Percentiles rank a stretch among this genome's conserved stretches.
Evolutionary conservation across 108 stramenopile species (phyloP).

Genomic region (Hondaea fermentalgiana): DNA sequence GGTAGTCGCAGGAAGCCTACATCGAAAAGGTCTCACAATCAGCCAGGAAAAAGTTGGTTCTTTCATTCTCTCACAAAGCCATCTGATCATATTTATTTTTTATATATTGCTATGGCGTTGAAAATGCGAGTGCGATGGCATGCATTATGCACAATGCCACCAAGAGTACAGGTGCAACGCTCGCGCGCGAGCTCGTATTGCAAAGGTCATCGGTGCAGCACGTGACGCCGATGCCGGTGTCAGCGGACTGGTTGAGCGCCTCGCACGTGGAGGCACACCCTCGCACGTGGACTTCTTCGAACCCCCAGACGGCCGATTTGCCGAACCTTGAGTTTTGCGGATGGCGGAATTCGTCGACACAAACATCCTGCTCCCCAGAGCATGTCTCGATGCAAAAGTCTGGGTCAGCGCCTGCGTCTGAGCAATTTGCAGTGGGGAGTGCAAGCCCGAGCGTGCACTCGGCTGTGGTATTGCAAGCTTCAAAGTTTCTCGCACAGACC

Average conservation of each 20-base stretch:
- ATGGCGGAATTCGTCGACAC: not conserved
- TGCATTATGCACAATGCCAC: not conserved
- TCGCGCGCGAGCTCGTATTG: not conserved
- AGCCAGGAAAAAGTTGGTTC: too few relatives aligned
- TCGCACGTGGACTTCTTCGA: not conserved
- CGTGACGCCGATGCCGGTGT: not conserved
- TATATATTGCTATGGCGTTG: too few relatives aligned
- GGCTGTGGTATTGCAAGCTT: not conserved
- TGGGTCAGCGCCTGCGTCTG: too few relatives aligned
- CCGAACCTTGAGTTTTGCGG: not conserved
- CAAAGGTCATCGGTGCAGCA: conserved; percentile 7
- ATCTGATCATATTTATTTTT: too few relatives aligned
- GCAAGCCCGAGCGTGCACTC: not conserved
- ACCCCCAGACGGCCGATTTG: not conserved
- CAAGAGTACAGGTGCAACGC: too few relatives aligned
- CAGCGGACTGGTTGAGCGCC: not conserved
- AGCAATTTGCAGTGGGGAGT: not conserved
- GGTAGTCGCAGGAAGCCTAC: too few relatives aligned
- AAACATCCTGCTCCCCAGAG: not conserved
- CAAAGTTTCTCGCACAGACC: not conserved
- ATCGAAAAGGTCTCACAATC: too few relatives aligned
- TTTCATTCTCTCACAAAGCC: too few relatives aligned
- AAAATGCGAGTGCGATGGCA: too few relatives aligned
- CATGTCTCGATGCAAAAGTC: not conserved
- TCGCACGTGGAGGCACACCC: not conserved